Evolutionary conservation across 192 early-diverging fungal species (phyloP), one percentile per base, ranked within the genome.

Genomic region (Coemansia aciculifera): DNA sequence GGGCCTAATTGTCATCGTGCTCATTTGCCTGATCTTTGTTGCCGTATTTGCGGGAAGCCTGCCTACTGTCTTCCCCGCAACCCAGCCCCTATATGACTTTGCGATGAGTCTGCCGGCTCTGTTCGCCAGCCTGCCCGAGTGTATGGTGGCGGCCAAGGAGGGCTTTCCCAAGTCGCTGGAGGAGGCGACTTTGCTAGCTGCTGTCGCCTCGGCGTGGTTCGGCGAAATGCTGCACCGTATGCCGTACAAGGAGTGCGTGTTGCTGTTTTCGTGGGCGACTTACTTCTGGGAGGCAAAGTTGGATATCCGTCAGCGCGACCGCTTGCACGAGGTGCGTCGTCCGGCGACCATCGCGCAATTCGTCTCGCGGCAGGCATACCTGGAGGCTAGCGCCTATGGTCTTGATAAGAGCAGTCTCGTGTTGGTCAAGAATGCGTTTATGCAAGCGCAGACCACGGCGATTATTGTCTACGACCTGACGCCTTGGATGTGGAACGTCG

Each of bases 261-360:
- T 98, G 56, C 81, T 64, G 6, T 90, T 95, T 46, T 87, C 89
- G 49, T 87, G 82, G 79, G 75, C 78, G 23, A 89, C 89, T 34
- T 98, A 91, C 69, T 62, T 79, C 3, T 93, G 91, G 87, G 91
- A 95, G 72, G 87, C 91, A 21, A 95, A 94, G 71, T 85, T 98
- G 44, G 87, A 90, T 64, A 80, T 87, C 52, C 90, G 94, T 40
- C 94, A 98, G 76, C 90, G 93, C 70, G 71, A 79, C 8, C 86
- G 87, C 29, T 86, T 94, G 31, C 74, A 87, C 63, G 86, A 91
- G 69, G 84, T 85, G 36, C 71, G 85, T 9, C 85, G 87, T 13
- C 96, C 95, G n/a, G 84, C 81, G 48, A 80, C 86, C 13, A 82
- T 98, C n/a, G 60, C 73, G 21, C 79, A 87, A 52, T 86, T 92